phyloP scores from a whole-genome alignment of 352 stramenopile species.

The Thalassiosira hispida region DNA sequence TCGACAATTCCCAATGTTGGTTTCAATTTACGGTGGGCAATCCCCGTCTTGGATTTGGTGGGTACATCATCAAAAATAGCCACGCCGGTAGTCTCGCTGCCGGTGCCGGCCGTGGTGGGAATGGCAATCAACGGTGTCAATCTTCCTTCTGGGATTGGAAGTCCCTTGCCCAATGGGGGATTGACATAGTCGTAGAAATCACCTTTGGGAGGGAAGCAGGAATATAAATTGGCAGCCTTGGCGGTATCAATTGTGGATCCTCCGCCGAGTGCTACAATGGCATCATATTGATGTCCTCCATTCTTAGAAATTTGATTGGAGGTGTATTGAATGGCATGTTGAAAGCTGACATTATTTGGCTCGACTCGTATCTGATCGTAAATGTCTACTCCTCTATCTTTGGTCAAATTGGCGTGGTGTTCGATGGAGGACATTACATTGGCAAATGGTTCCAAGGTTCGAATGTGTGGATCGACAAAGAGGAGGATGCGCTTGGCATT shows the following conservation, averaged over 20 bases:
- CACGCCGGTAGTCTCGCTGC: constrained; percentile 73
- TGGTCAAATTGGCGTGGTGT: constrained; percentile 24
- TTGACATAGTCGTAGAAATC: constrained; percentile 83
- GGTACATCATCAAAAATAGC: constrained; percentile 75
- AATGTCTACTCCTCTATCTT: constrained; percentile 37
- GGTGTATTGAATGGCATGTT: constrained; percentile 65
- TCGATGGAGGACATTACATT: constrained; percentile 63
- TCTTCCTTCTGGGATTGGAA: constrained; percentile 47
- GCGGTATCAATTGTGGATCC: constrained; percentile 75
- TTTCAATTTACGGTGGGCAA: constrained; percentile 65
- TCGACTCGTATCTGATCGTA: constrained; percentile 71
- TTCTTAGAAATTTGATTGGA: constrained; percentile 10
- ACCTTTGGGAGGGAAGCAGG: constrained; percentile 43
- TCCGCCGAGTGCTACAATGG: constrained; percentile 66
- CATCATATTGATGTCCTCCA: constrained; percentile 60
- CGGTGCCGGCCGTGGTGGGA: constrained; percentile 72
- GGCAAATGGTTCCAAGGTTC: constrained; percentile 44
- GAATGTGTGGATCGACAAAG: constrained; percentile 65
- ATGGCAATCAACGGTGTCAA: constrained; percentile 72
- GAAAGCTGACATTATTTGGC: constrained; percentile 71
- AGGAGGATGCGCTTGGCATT: constrained; percentile 60
- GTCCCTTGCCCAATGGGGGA: constrained; percentile 63
- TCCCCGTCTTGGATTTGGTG: constrained; percentile 69
- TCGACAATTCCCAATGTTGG: constrained; percentile 74
- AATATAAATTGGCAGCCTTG: constrained; percentile 77